phyloP scores from a whole-genome alignment of 192 early-diverging fungal species.

The Glomus cerebriforme region DNA sequence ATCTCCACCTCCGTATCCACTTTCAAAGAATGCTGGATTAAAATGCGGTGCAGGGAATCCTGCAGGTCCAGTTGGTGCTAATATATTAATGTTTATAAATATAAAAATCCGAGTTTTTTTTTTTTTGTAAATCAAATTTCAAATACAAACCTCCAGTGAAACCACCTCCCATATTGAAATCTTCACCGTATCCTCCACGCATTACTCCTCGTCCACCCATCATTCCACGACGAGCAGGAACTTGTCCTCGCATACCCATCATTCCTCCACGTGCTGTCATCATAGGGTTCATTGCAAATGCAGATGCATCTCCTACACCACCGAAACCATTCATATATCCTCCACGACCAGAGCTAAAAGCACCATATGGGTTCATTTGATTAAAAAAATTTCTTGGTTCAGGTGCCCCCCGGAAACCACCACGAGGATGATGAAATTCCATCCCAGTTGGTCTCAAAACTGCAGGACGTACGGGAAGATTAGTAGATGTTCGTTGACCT shows the following conservation, averaged over 20 bases:
- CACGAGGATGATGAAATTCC: constrained; percentile 31
- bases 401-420: constrained; percentile 9
- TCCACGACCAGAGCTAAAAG: constrained; percentile 17
- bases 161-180: constrained; percentile 12
- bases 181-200: constrained; percentile 37
- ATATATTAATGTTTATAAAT: neutral
- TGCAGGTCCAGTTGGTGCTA: constrained; percentile 23
- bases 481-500: constrained; percentile 14
- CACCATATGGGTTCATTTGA: constrained; percentile 24
- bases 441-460: constrained; percentile 13
- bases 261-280: constrained; percentile 28
- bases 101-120: too few relatives aligned
- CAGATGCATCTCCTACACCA: constrained; percentile 1
- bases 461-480: constrained; percentile 30
- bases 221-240: constrained; percentile 20
- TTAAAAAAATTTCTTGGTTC: constrained; percentile 32
- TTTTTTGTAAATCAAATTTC: neutral
- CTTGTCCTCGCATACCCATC: constrained; percentile 36
- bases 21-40: constrained; percentile 50
- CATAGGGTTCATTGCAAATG: constrained; percentile 22
- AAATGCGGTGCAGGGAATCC: constrained; percentile 44
- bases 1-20: constrained; percentile 26
- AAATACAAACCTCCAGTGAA: constrained; percentile 17
- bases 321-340: constrained; percentile 37
- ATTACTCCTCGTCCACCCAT: constrained; percentile 28